These are phyloP conservation scores for Heteromeles arbutifolia DNA, from an alignment of 306 rosid species.

Conservation along the genomic window DNA sequence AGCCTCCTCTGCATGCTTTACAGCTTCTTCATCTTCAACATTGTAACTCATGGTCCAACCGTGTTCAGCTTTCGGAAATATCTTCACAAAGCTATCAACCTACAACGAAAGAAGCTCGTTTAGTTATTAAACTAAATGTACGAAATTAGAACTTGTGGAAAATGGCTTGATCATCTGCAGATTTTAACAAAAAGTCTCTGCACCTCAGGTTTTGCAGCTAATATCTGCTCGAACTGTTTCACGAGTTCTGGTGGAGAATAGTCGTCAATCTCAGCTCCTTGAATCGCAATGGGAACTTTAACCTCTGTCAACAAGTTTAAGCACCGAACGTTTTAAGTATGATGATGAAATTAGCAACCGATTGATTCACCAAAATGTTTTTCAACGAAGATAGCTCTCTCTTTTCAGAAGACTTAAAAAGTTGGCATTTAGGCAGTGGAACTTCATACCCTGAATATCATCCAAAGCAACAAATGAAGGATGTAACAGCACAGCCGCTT, in stretches of 20 bases:
- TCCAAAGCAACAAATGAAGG: constrained; percentile 57
- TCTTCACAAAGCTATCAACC: constrained; percentile 26
- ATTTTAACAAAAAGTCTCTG: not conserved
- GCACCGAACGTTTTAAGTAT: too few species aligned
- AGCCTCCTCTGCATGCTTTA: constrained; percentile 42
- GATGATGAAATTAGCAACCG: too few species aligned
- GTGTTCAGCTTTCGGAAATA: constrained; percentile 38
- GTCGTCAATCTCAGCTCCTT: constrained; percentile 46
- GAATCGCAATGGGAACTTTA: constrained; percentile 32
- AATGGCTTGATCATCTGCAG: not conserved
- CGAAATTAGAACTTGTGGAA: not conserved
- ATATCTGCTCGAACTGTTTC: constrained; percentile 41
- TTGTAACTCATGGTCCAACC: constrained; percentile 42
- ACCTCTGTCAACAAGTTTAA: constrained; percentile 19
- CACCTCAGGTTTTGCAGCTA: constrained; percentile 42
- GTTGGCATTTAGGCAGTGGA: not conserved
- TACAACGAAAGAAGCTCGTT: not conserved
- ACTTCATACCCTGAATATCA: constrained; percentile 47
- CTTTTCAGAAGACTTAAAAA: too few species aligned
- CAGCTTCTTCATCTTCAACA: constrained; percentile 26
- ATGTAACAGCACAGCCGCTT: constrained; percentile 53
- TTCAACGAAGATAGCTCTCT: too few species aligned
- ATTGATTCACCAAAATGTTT: too few species aligned
- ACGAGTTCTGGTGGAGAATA: constrained; percentile 45
- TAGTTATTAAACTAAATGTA: not conserved